A percentile compares a stretch with the other conserved stretches of the same genome.
Evolutionary conservation across 2,329 filamentous ascomycete species (phyloP).

Genomic region (Colletotrichum orchidophilum): DNA sequence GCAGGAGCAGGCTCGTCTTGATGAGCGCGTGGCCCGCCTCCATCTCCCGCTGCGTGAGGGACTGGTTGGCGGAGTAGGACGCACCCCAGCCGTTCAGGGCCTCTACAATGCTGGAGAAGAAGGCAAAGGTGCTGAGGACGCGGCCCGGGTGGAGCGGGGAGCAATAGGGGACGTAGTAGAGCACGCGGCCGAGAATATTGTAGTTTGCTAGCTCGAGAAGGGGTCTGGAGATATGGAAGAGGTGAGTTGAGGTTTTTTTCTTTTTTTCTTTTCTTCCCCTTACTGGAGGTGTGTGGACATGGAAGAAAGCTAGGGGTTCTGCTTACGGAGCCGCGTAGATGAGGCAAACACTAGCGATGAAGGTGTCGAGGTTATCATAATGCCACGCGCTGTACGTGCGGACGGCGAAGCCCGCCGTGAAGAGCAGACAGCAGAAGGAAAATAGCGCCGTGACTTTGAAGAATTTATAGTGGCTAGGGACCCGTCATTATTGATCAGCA

Average conservation of each 20-base stretch:
- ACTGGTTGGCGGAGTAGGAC: constrained; percentile 56
- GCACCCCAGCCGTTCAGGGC: constrained; percentile 59
- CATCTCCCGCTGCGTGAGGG: constrained; percentile 48
- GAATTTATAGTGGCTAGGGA: constrained; percentile 61
- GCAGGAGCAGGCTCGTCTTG: constrained; percentile 62
- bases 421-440: constrained; percentile 62
- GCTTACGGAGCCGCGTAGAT: constrained; percentile 47
- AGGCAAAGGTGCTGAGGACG: constrained; percentile 56
- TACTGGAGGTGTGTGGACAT: neutral
- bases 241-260: neutral
- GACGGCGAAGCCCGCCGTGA: constrained; percentile 64
- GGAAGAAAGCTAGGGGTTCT: neutral
- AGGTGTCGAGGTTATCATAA: constrained; percentile 43
- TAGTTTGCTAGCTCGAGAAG: constrained; percentile 70
- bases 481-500: neutral
- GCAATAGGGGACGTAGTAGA: constrained; percentile 69
- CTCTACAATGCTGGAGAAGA: constrained; percentile 58
- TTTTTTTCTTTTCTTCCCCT: too few species aligned
- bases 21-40: constrained; percentile 55
- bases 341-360: constrained; percentile 47
- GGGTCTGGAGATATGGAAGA: constrained; percentile 48
- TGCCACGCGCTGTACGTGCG: constrained; percentile 44
- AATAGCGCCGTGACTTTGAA: constrained; percentile 66
- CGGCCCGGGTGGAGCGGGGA: constrained; percentile 59
- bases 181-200: constrained; percentile 66